phyloP scores from a whole-genome alignment of 2,329 filamentous ascomycete genomes.

The Nemania sp. region DNA sequence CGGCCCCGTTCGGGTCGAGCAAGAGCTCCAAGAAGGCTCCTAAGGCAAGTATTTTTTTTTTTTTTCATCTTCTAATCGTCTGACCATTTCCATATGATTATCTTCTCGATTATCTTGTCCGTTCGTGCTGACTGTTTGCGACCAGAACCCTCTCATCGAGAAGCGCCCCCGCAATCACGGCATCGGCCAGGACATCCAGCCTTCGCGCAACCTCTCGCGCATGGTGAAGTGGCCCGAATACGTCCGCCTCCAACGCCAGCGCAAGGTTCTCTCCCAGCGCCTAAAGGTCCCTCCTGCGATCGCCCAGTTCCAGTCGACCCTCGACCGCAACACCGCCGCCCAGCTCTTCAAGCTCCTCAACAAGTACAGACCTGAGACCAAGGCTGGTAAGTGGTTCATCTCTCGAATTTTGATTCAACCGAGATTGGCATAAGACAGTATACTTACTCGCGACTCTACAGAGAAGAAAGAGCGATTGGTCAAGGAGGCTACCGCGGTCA shows the following conservation, averaged over 20 bases:
- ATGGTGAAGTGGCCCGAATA: conserved; percentile 99
- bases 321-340: conserved; percentile 94
- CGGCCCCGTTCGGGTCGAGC: conserved; percentile 93
- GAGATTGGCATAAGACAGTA: too few relatives aligned
- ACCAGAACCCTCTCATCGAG: conserved; percentile 98
- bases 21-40: conserved; percentile 92
- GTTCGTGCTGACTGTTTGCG: conserved; percentile 28
- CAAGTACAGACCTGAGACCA: conserved; percentile 99
- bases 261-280: conserved; percentile 96
- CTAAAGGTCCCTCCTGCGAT: conserved; percentile 92
- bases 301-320: conserved; percentile 48
- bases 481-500: conserved; percentile 96
- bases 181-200: conserved; percentile 98
- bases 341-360: conserved; percentile 96
- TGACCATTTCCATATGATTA: neutral
- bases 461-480: conserved; percentile 99
- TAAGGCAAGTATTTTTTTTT: conserved; percentile 85
- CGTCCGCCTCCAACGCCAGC: conserved; percentile 92
- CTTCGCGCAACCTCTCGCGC: conserved; percentile 89
- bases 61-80: too few relatives aligned
- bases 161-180: conserved; percentile 97
- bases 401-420: neutral
- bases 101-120: neutral
- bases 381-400: conserved; percentile 52
- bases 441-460: conserved; percentile 5